phyloP scores from a whole-genome alignment of 176 grass and related monocot genomes.

The Musa acuminata region DNA sequence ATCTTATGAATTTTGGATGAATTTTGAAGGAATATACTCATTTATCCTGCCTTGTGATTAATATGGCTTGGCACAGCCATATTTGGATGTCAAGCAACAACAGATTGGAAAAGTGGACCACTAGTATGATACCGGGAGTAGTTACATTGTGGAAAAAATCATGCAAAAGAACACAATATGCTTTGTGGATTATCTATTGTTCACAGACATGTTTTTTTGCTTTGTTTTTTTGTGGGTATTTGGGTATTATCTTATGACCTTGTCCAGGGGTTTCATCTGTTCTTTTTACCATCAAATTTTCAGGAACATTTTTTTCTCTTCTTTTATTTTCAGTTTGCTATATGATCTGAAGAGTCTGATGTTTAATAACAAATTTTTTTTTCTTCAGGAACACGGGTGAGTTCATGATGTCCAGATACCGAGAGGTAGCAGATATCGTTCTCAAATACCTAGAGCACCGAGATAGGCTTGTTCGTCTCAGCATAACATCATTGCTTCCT shows the following conservation, averaged over 20 bases:
- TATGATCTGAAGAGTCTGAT: background rate
- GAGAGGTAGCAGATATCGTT: constrained; percentile 98
- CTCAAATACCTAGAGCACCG: constrained; percentile 82
- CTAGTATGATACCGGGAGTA: no score
- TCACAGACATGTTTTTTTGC: no score
- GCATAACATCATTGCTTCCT: constrained; percentile 99
- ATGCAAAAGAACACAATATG: background rate
- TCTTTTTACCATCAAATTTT: background rate
- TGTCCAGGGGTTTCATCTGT: background rate
- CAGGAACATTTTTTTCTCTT: background rate
- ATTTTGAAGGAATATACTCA: background rate
- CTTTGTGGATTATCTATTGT: background rate
- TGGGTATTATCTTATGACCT: background rate
- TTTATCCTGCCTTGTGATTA: background rate
- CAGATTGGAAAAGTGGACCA: background rate
- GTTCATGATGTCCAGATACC: constrained; percentile 99
- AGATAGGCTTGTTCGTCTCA: constrained; percentile 89
- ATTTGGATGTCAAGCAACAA: background rate
- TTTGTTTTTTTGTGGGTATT: background rate
- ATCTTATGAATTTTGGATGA: background rate
- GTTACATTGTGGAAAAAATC: background rate
- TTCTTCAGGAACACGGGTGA: constrained; percentile 83
- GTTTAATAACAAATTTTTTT: constrained; percentile 16
- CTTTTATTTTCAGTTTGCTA: background rate
- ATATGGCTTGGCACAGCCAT: background rate